Evolutionary conservation across 2,329 filamentous ascomycete species (phyloP).

Genomic region (Lecanicillium sp.): DNA sequence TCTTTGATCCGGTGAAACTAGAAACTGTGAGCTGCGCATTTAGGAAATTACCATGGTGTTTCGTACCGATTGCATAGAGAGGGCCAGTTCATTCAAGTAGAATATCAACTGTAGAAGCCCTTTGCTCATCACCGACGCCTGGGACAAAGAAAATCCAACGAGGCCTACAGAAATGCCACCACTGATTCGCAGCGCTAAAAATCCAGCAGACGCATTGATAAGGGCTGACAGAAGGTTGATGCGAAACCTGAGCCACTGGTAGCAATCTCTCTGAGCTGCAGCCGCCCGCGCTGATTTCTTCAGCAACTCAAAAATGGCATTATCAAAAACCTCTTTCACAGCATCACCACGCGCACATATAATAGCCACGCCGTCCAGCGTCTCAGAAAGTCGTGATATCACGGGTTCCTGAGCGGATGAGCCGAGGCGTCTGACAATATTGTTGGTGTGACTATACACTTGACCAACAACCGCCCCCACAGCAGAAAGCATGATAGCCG

Average conservation of each 20-base stretch:
- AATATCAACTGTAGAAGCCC: slow-evolving; percentile 39
- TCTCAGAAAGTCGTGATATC: slow-evolving; percentile 41
- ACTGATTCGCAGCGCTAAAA: slow-evolving; percentile 35
- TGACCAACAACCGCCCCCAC: slow-evolving; percentile 31
- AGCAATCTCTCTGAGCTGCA: slow-evolving; percentile 39
- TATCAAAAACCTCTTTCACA: slow-evolving; percentile 32
- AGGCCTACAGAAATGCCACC: slow-evolving; percentile 35
- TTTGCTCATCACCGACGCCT: slow-evolving; percentile 37
- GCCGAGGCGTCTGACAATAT: slow-evolving; percentile 28
- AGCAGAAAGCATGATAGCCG: slow-evolving; percentile 29
- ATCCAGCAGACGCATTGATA: slow-evolving; percentile 36
- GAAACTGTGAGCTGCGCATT: not conserved
- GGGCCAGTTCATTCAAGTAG: slow-evolving; percentile 32
- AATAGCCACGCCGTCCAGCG: slow-evolving; percentile 33
- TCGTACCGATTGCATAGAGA: slow-evolving; percentile 30
- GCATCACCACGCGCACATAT: slow-evolving; percentile 39
- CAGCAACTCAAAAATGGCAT: slow-evolving; percentile 35
- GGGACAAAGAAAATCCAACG: slow-evolving; percentile 43
- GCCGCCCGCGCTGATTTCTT: slow-evolving; percentile 31
- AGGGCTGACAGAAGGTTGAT: slow-evolving; percentile 39
- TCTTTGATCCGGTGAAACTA: slow-evolving; percentile 33
- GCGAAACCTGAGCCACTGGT: slow-evolving; percentile 44
- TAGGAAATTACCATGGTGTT: too few species aligned
- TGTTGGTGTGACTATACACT: slow-evolving; percentile 31
- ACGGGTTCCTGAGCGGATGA: slow-evolving; percentile 37